These are phyloP conservation scores for Colletotrichum shisoi DNA, from an alignment of 2,329 filamentous ascomycete genomes.

Conservation along the genomic window DNA sequence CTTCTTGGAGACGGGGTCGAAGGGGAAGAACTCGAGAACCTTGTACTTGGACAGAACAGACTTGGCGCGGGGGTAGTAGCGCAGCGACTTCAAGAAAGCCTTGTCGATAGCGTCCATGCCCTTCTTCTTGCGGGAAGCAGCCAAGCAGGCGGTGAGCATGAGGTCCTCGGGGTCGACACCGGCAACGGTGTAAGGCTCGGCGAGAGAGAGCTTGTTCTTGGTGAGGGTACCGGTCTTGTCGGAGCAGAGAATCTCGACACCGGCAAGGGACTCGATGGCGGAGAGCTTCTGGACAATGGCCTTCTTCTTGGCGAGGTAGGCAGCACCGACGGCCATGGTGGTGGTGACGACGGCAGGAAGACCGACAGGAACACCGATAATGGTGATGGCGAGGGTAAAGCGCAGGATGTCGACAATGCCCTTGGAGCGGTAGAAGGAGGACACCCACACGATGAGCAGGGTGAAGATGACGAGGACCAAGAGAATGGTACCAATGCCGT, in stretches of 20 bases:
- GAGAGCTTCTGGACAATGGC: conserved; percentile 93
- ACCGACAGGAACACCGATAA: conserved; percentile 91
- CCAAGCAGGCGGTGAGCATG: conserved; percentile 90
- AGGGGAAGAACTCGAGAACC: conserved; percentile 84
- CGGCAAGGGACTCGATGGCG: conserved; percentile 89
- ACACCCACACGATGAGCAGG: conserved; percentile 83
- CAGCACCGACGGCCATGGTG: conserved; percentile 92
- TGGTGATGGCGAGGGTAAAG: conserved; percentile 88
- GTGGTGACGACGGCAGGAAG: conserved; percentile 92
- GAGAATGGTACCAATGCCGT: conserved; percentile 83
- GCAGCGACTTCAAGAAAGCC: conserved; percentile 87
- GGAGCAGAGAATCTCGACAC: conserved; percentile 92
- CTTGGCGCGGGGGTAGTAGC: conserved; percentile 84
- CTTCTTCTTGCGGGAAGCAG: conserved; percentile 93
- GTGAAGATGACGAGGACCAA: conserved; percentile 82
- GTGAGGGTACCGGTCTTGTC: conserved; percentile 94
- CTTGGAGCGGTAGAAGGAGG: conserved; percentile 88
- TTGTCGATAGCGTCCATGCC: conserved; percentile 95
- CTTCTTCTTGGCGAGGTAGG: conserved; percentile 90
- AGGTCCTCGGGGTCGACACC: conserved; percentile 87
- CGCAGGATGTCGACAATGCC: conserved; percentile 78
- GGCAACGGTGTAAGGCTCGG: conserved; percentile 82
- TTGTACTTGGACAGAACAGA: conserved; percentile 81
- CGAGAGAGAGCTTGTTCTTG: conserved; percentile 90
- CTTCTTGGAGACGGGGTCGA: conserved; percentile 94